phyloP scores from a whole-genome alignment of 1,284 basidiomycete genomes.

The Ceratobasidium sp. region DNA sequence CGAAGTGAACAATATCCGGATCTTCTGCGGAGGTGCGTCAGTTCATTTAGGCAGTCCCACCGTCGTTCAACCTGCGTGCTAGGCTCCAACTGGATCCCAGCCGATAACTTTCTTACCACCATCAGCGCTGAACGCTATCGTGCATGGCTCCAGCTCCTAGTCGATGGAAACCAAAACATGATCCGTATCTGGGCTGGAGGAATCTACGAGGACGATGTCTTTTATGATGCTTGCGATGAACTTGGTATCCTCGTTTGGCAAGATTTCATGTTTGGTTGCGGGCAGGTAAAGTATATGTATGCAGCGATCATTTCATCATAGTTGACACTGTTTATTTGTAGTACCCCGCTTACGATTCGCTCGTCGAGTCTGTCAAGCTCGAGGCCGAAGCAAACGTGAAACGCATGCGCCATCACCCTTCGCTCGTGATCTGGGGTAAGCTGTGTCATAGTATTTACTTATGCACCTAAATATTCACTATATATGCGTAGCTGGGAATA shows the following conservation, averaged over 20 bases:
- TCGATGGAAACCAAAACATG: slow-evolving; percentile 87
- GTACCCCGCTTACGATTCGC: slow-evolving; percentile 58
- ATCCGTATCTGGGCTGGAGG: slow-evolving; percentile 85
- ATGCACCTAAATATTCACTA: neutral
- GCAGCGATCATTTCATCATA: slow-evolving; percentile 76
- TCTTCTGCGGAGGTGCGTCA: slow-evolving; percentile 81
- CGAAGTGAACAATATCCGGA: slow-evolving; percentile 82
- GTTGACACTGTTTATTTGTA: slow-evolving; percentile 59
- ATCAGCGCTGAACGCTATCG: slow-evolving; percentile 67
- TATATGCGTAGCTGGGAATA: slow-evolving; percentile 61
- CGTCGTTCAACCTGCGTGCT: slow-evolving; percentile 46
- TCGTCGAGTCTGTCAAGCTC: slow-evolving; percentile 60
- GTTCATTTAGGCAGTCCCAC: neutral
- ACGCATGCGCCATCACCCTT: slow-evolving; percentile 74
- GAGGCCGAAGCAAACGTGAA: slow-evolving; percentile 75
- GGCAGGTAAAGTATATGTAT: slow-evolving; percentile 49
- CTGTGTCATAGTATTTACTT: no score
- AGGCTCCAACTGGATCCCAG: slow-evolving; percentile 61
- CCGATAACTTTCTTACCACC: slow-evolving; percentile 56
- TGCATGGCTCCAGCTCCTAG: slow-evolving; percentile 73
- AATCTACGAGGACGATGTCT: slow-evolving; percentile 76
- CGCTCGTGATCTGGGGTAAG: slow-evolving; percentile 54
- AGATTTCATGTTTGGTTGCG: slow-evolving; percentile 89
- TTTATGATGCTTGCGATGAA: slow-evolving; percentile 82
- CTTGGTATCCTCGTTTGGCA: slow-evolving; percentile 83